These are phyloP conservation scores for Pseudopithomyces chartarum DNA, from an alignment of 2,329 filamentous ascomycete species.

Conservation along the genomic window DNA sequence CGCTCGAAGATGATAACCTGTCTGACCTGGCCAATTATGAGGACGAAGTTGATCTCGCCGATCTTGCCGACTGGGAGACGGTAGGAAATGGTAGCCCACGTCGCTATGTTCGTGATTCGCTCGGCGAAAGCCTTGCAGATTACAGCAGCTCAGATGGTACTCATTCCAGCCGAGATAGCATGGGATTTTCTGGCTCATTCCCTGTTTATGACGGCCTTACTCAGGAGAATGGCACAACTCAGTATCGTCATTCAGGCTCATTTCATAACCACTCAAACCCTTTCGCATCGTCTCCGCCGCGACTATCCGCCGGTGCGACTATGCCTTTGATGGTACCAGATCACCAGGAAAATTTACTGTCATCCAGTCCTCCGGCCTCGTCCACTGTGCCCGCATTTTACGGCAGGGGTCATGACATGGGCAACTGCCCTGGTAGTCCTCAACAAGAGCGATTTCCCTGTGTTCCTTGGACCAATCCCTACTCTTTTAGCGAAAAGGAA, in stretches of 20 bases:
- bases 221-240: slow-evolving; percentile 4
- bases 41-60: slow-evolving; percentile 26
- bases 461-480: slow-evolving; percentile 25
- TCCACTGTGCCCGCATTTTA: slow-evolving; percentile 23
- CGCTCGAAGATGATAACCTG: slow-evolving; percentile 3
- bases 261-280: slow-evolving; percentile 26
- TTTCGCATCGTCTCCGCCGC: slow-evolving; percentile 38
- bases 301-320: slow-evolving; percentile 14
- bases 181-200: slow-evolving; percentile 44
- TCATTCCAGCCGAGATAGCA: slow-evolving; percentile 27
- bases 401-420: not conserved
- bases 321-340: slow-evolving; percentile 13
- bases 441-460: slow-evolving; percentile 20
- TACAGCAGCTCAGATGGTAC: slow-evolving; percentile 32
- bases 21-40: not conserved
- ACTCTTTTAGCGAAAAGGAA: slow-evolving; percentile 38
- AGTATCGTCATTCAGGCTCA: slow-evolving; percentile 33
- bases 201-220: slow-evolving; percentile 6
- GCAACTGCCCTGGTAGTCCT: not conserved
- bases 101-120: slow-evolving; percentile 17
- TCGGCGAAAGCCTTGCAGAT: slow-evolving; percentile 38
- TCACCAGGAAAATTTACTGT: slow-evolving; percentile 6
- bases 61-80: slow-evolving; percentile 45
- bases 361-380: slow-evolving; percentile 20
- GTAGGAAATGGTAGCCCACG: slow-evolving; percentile 26